Conservation (phyloP, 768 basidiomycete species). For the Bullera alba region DNA sequence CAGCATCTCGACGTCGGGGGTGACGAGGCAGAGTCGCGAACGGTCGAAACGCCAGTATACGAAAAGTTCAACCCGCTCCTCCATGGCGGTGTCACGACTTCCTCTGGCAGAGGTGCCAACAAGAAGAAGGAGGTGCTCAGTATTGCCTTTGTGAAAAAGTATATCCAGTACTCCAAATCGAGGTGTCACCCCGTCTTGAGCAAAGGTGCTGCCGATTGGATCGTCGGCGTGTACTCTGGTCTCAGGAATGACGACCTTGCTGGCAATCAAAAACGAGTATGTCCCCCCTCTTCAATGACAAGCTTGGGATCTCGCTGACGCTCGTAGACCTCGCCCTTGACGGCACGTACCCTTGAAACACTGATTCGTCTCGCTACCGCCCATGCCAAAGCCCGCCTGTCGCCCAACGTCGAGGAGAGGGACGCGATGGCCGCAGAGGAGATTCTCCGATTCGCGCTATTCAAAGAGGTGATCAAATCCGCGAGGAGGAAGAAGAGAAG, state of each 20-base stretch:
- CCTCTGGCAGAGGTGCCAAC: constrained; percentile 49
- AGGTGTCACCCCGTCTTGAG: constrained; percentile 76
- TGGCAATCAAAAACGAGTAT: constrained; percentile 71
- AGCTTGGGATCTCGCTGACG: constrained; percentile 9
- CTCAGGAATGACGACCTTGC: constrained; percentile 88
- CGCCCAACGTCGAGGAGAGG: constrained; percentile 68
- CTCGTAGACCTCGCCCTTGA: constrained; percentile 83
- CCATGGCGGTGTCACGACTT: constrained; percentile 70
- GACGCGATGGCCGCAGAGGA: constrained; percentile 89
- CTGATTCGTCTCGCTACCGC: constrained; percentile 96
- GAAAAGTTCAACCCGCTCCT: constrained; percentile 95
- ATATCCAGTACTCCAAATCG: constrained; percentile 94
- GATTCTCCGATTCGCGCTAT: constrained; percentile 93
- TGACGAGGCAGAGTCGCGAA: constrained; percentile 53
- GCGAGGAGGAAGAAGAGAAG: constrained; percentile 75
- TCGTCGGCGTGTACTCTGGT: constrained; percentile 83
- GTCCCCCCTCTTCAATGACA: constrained; percentile 35
- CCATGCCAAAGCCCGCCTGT: constrained; percentile 91
- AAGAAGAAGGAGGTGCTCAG: constrained; percentile 79
- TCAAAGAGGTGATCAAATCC: constrained; percentile 90
- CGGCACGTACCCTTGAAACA: constrained; percentile 96
- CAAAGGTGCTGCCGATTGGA: constrained; percentile 87
- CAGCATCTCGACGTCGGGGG: constrained; percentile 85
- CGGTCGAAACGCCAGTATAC: constrained; percentile 67
- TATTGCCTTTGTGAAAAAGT: constrained; percentile 94